Evolutionary conservation across 441 rosid genomes (phyloP).

Genomic region (Pelargonium citronellum): DNA sequence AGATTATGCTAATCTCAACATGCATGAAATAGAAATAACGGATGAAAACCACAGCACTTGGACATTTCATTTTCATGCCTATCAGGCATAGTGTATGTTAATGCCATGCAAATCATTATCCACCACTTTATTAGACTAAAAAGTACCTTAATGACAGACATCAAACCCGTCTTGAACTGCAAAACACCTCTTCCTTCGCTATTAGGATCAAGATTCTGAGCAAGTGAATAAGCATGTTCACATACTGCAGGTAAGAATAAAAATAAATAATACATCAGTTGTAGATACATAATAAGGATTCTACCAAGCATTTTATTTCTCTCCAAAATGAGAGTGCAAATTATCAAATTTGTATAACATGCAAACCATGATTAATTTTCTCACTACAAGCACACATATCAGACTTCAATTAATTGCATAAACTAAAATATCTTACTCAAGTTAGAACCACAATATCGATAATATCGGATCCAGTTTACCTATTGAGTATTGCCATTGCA

Average conservation of each 20-base stretch:
- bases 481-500: too few species aligned
- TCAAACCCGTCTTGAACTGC: constrained; percentile 91
- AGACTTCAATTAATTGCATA: too few species aligned
- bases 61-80: neutral
- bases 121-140: constrained; percentile 10
- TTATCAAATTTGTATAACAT: too few species aligned
- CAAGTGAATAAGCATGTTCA: constrained; percentile 92
- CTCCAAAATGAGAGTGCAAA: neutral
- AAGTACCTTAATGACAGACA: constrained; percentile 88
- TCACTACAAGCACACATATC: too few species aligned
- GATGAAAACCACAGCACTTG: neutral
- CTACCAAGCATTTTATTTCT: neutral
- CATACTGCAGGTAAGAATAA: constrained; percentile 53
- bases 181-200: constrained; percentile 97
- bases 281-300: constrained; percentile 13
- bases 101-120: neutral
- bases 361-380: too few species aligned
- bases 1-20: neutral
- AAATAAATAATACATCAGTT: constrained; percentile 9
- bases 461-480: too few species aligned
- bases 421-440: too few species aligned
- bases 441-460: too few species aligned
- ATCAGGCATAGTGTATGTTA: neutral
- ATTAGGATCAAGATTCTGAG: constrained; percentile 91
- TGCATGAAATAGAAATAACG: neutral